A percentile compares a stretch with the other conserved stretches of the same genome.
Conservation (phyloP, 2,329 filamentous ascomycete species). For the Beauveria sp. region DNA sequence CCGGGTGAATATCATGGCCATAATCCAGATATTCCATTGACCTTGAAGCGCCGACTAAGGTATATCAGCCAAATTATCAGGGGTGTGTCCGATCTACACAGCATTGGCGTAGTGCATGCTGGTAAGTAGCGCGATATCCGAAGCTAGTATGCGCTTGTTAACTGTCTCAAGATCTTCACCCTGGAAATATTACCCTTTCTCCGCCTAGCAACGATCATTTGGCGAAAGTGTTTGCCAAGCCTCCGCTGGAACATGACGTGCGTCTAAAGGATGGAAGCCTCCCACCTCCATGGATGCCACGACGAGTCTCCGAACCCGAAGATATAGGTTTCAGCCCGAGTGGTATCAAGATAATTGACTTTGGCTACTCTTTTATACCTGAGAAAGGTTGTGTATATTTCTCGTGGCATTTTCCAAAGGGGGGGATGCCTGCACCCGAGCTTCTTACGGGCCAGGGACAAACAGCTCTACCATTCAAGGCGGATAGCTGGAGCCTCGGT, state of each 20-base stretch:
- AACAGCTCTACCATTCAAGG: background rate
- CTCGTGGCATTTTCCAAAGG: background rate
- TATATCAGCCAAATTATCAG: background rate
- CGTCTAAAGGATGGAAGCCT: background rate
- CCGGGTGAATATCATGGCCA: background rate
- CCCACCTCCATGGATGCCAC: background rate
- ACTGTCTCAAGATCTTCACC: background rate
- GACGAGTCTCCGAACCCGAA: background rate
- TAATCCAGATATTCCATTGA: background rate
- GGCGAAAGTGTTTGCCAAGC: background rate
- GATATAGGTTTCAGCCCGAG: background rate
- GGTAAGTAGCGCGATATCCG: no score
- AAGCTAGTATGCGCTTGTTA: background rate
- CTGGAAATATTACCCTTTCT: background rate
- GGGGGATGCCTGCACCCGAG: background rate
- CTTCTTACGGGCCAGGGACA: background rate
- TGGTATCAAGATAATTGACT: background rate
- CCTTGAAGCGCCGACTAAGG: background rate
- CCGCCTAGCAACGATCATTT: background rate
- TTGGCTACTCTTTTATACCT: background rate
- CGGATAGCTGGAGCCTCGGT: background rate
- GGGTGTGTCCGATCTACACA: background rate
- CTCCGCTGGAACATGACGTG: background rate
- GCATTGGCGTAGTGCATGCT: no score
- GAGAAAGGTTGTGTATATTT: background rate